A percentile compares a stretch with the other conserved stretches of the same genome.
Conservation (phyloP, 2,329 filamentous ascomycete genomes). For the Sarocladium brachiariae region DNA sequence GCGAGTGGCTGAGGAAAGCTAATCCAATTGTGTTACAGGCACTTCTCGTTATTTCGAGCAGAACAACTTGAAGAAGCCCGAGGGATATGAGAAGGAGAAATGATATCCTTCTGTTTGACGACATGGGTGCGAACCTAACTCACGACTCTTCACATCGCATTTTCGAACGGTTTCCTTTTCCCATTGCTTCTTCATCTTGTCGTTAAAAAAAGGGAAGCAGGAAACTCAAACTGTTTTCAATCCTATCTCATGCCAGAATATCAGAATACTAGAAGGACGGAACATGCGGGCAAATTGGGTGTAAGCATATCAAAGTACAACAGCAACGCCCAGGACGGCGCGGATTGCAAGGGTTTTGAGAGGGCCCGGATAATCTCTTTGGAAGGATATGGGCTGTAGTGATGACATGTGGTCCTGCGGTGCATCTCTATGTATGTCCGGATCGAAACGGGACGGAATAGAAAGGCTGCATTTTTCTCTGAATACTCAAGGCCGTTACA, state of each 20-base stretch:
- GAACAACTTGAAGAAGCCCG: slow-evolving; percentile 74
- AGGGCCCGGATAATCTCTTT: not conserved
- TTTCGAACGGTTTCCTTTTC: slow-evolving; percentile 14
- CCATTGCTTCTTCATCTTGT: slow-evolving; percentile 1
- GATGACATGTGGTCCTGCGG: too few relatives aligned
- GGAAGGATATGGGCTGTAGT: too few relatives aligned
- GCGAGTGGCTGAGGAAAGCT: not conserved
- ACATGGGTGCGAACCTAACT: not conserved
- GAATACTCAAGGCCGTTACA: too few relatives aligned
- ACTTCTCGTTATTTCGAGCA: slow-evolving; percentile 81
- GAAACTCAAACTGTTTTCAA: slow-evolving; percentile 1
- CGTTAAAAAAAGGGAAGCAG: too few relatives aligned
- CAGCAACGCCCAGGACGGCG: not conserved
- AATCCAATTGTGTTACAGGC: slow-evolving; percentile 18
- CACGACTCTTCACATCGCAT: slow-evolving; percentile 16
- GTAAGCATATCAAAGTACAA: too few relatives aligned
- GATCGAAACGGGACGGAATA: too few relatives aligned
- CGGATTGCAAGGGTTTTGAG: not conserved
- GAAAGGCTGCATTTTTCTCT: too few relatives aligned
- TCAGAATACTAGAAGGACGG: not conserved
- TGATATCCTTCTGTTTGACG: slow-evolving; percentile 1
- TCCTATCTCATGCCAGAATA: slow-evolving; percentile 3
- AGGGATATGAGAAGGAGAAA: slow-evolving; percentile 69
- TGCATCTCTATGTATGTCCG: too few relatives aligned
- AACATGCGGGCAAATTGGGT: too few relatives aligned